phyloP scores from a whole-genome alignment of 441 rosid species.

The Biscutella auriculata region DNA sequence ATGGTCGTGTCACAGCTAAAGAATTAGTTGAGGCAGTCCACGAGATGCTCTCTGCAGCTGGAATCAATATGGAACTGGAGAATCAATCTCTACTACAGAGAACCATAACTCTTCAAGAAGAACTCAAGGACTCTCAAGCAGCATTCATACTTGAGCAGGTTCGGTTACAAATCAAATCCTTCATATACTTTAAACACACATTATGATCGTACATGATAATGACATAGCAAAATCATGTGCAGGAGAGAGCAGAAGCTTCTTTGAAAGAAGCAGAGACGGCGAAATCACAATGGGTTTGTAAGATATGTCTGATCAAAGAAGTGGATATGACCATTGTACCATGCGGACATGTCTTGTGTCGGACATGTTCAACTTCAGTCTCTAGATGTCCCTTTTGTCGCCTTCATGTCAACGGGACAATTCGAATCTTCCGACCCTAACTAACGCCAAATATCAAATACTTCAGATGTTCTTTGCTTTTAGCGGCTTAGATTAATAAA shows the following conservation, averaged over 20 bases:
- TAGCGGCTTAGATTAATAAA: no score
- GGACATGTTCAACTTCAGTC: constrained; percentile 71
- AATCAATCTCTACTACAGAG: constrained; percentile 68
- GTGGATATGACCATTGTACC: constrained; percentile 74
- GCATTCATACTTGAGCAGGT: constrained; percentile 86
- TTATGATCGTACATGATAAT: not conserved
- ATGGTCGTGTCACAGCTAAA: constrained; percentile 71
- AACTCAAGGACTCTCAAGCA: constrained; percentile 68
- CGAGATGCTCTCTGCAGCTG: constrained; percentile 95
- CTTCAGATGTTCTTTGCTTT: no score
- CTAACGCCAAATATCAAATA: not conserved
- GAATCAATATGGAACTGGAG: constrained; percentile 73
- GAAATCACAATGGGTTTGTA: constrained; percentile 79
- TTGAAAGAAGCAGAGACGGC: constrained; percentile 79
- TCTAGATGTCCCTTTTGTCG: constrained; percentile 91
- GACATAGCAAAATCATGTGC: constrained; percentile 4
- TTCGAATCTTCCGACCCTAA: constrained; percentile 63
- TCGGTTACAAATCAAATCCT: not conserved
- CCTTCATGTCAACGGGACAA: constrained; percentile 51
- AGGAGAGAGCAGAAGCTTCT: constrained; percentile 73
- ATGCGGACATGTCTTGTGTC: constrained; percentile 90
- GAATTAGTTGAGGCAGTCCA: constrained; percentile 86
- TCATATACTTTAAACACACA: not conserved
- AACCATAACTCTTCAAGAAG: constrained; percentile 68
- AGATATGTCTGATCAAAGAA: constrained; percentile 78